Evolutionary conservation across 768 basidiomycete genomes (phyloP).

Genomic region (Pleurotus djamor): DNA sequence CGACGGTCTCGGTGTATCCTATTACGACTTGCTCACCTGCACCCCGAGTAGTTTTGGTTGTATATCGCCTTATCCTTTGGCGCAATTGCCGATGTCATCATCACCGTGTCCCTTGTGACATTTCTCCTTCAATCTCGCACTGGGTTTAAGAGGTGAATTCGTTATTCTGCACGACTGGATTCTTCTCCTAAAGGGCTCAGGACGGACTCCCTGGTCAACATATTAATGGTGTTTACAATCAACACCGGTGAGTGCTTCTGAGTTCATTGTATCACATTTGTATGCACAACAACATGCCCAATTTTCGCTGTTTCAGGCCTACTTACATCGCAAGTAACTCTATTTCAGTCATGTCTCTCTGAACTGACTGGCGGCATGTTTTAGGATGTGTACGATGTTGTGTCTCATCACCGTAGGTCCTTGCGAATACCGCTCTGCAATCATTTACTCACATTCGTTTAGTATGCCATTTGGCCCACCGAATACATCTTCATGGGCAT

Average conservation of each 20-base stretch:
- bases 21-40: not conserved
- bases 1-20: not conserved
- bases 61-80: slow-evolving; percentile 29
- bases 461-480: slow-evolving; percentile 40
- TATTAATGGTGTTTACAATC: slow-evolving; percentile 43
- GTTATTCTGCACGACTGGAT: not conserved
- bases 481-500: slow-evolving; percentile 44
- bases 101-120: slow-evolving; percentile 37
- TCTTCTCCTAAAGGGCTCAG: not conserved
- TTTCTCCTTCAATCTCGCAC: slow-evolving; percentile 36
- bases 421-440: not conserved
- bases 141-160: slow-evolving; percentile 26
- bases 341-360: slow-evolving; percentile 7
- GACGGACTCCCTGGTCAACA: slow-evolving; percentile 40
- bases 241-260: slow-evolving; percentile 26
- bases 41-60: slow-evolving; percentile 21
- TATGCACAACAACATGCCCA: too few species aligned
- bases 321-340: not conserved
- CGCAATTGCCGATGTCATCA: slow-evolving; percentile 41
- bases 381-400: slow-evolving; percentile 10
- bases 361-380: not conserved
- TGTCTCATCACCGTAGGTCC: slow-evolving; percentile 28
- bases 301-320: slow-evolving; percentile 11
- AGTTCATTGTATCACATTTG: too few species aligned
- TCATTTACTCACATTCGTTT: slow-evolving; percentile 23